Conservation (phyloP, 306 rosid species). For the Medicago truncatula region DNA sequence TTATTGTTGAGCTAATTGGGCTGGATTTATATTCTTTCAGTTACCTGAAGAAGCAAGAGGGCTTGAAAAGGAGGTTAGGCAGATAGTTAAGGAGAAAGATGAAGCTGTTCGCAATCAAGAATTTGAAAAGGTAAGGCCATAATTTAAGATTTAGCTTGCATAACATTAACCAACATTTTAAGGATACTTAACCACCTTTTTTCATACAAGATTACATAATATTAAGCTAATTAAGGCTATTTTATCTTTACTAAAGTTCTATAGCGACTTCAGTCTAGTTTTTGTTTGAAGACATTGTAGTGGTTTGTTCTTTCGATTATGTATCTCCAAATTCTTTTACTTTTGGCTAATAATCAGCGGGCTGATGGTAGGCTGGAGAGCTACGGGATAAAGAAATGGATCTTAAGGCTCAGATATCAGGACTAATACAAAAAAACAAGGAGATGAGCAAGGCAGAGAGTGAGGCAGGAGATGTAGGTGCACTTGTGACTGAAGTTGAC, state of each 20-base stretch:
- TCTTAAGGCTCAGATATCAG: conserved; percentile 82
- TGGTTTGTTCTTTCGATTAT: conserved; percentile 28
- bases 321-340: conserved; percentile 2
- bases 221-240: background rate
- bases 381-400: conserved; percentile 95
- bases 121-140: conserved; percentile 76
- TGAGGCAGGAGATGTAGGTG: conserved; percentile 89
- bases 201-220: background rate
- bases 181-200: background rate
- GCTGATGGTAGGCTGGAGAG: conserved; percentile 80
- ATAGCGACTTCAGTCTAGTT: background rate
- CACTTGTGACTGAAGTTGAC: conserved; percentile 85
- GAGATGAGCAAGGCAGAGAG: conserved; percentile 98
- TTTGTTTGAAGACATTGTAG: conserved; percentile 5
- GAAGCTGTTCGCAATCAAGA: conserved; percentile 94
- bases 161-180: background rate
- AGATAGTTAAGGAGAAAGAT: conserved; percentile 88
- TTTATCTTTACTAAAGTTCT: background rate
- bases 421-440: conserved; percentile 82
- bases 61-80: conserved; percentile 87
- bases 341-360: conserved; percentile 8
- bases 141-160: background rate
- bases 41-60: conserved; percentile 93
- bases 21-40: conserved; percentile 48
- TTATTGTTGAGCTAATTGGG: conserved; percentile 33